Evolutionary conservation across 495 filamentous ascomycete genomes (phyloP).

Genomic region (Aspergillus haitiensis): DNA sequence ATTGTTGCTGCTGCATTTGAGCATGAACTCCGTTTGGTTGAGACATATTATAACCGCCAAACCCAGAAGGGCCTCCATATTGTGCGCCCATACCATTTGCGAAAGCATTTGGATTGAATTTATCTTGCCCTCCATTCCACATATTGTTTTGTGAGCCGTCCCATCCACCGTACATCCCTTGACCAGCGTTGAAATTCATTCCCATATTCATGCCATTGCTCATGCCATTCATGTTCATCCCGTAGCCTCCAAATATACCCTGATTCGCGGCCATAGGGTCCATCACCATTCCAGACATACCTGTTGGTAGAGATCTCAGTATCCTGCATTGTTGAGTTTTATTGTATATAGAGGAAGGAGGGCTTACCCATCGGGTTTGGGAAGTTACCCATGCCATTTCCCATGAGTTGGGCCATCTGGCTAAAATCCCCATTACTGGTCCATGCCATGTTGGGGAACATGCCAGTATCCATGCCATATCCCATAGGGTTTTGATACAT

Average conservation of each 20-base stretch:
- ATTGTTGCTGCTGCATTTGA: constrained; percentile 54
- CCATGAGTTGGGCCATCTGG: constrained; percentile 73
- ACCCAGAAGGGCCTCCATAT: constrained; percentile 81
- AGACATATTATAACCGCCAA: constrained; percentile 68
- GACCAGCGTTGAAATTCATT: constrained; percentile 67
- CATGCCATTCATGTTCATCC: constrained; percentile 93
- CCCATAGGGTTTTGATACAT: constrained; percentile 31
- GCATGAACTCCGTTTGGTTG: constrained; percentile 55
- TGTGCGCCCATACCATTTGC: constrained; percentile 83
- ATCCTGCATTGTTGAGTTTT: neutral
- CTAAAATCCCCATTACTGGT: constrained; percentile 65
- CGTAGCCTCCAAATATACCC: constrained; percentile 84
- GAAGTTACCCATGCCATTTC: constrained; percentile 71
- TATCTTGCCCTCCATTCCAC: constrained; percentile 74
- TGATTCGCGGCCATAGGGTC: constrained; percentile 85
- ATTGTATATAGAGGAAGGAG: neutral
- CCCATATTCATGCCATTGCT: constrained; percentile 86
- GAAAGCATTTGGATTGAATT: constrained; percentile 66
- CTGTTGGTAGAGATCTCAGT: constrained; percentile 42
- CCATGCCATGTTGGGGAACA: constrained; percentile 66
- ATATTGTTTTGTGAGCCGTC: constrained; percentile 59
- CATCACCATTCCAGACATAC: constrained; percentile 80
- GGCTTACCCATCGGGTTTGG: constrained; percentile 76
- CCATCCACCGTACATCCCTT: constrained; percentile 65
- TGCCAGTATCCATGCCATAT: constrained; percentile 38